A percentile compares a stretch with the other conserved stretches of the same genome.
These are phyloP conservation scores for Neoboletus magnificus DNA, from an alignment of 768 basidiomycete genomes.

Conservation along the genomic window DNA sequence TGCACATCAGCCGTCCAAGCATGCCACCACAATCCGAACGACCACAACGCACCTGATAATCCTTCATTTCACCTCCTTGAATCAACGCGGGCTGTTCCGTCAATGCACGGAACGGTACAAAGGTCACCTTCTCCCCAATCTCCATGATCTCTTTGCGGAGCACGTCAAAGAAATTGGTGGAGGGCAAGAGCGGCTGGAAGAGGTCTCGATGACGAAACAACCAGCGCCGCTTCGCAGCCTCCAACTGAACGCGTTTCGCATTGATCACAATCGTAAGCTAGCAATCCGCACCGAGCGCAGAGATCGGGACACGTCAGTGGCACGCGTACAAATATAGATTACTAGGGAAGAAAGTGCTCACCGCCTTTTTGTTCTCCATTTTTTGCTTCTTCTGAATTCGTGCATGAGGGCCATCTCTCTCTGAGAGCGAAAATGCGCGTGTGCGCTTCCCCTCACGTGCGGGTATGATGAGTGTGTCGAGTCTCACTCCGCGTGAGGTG, in stretches of 20 bases:
- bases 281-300: not conserved
- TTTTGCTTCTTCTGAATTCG: slow-evolving; percentile 30
- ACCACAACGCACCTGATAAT: slow-evolving; percentile 55
- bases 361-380: slow-evolving; percentile 40
- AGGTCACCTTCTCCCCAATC: slow-evolving; percentile 24
- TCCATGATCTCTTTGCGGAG: slow-evolving; percentile 33
- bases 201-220: slow-evolving; percentile 41
- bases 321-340: not conserved
- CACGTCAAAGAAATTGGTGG: slow-evolving; percentile 37
- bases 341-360: slow-evolving; percentile 15
- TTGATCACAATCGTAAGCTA: slow-evolving; percentile 43
- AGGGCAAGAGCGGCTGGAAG: slow-evolving; percentile 47
- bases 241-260: slow-evolving; percentile 35
- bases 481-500: not conserved
- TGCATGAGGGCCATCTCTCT: not conserved
- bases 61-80: slow-evolving; percentile 60
- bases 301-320: not conserved
- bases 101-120: slow-evolving; percentile 38
- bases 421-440: slow-evolving; percentile 9
- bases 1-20: not conserved
- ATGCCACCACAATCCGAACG: not conserved
- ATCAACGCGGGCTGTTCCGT: slow-evolving; percentile 50
- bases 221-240: slow-evolving; percentile 46
- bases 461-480: slow-evolving; percentile 13
- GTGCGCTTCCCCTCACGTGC: slow-evolving; percentile 16